Conservation (phyloP, 2,329 filamentous ascomycete species). For the Periconia sp. region DNA sequence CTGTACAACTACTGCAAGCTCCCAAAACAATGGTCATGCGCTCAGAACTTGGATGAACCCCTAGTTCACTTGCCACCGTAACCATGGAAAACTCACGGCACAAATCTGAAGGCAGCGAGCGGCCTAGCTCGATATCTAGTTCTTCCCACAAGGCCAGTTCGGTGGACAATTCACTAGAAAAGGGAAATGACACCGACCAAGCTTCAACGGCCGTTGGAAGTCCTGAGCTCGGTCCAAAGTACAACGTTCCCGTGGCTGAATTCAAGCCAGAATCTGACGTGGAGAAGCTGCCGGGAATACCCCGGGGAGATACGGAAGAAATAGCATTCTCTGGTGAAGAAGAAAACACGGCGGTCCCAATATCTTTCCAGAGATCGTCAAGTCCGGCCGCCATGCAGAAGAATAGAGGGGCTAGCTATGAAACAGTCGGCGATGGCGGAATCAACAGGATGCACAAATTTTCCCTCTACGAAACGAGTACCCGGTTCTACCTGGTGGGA, state of each 20-base stretch:
- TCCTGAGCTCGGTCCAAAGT: conserved; percentile 23
- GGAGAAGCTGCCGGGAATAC: conserved; percentile 31
- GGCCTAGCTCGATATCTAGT: conserved; percentile 22
- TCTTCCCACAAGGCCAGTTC: conserved; percentile 24
- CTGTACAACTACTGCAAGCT: neutral
- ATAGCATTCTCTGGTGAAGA: conserved; percentile 45
- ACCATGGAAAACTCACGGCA: conserved; percentile 24
- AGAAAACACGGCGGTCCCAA: conserved; percentile 42
- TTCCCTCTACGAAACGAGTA: conserved; percentile 94
- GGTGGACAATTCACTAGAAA: conserved; percentile 29
- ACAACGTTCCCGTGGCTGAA: conserved; percentile 25
- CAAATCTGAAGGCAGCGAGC: conserved; percentile 24
- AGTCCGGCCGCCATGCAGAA: conserved; percentile 43
- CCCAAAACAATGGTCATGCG: neutral
- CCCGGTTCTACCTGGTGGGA: conserved; percentile 90
- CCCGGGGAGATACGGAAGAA: conserved; percentile 31
- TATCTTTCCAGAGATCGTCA: conserved; percentile 42
- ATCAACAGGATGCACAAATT: conserved; percentile 82
- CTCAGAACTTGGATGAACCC: neutral
- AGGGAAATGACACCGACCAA: conserved; percentile 27
- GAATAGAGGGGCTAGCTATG: conserved; percentile 41
- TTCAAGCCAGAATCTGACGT: conserved; percentile 37
- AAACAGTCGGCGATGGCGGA: conserved; percentile 47
- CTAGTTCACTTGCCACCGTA: neutral
- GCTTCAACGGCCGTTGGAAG: conserved; percentile 28